These are phyloP conservation scores for Physaria fendleri DNA, from an alignment of 345 rosid genomes.

Conservation along the genomic window DNA sequence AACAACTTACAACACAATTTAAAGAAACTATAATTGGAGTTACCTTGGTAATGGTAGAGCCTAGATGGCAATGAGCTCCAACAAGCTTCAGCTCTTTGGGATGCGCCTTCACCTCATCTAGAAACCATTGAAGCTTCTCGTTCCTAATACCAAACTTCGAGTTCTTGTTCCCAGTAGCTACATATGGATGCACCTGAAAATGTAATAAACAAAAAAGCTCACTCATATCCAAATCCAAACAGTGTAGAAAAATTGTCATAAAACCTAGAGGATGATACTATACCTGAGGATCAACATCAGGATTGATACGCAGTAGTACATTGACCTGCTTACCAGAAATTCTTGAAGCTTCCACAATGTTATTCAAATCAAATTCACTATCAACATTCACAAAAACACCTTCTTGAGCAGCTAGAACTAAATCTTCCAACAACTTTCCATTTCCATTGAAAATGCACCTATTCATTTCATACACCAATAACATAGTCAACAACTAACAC, in stretches of 20 bases:
- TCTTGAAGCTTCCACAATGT: slow-evolving; percentile 78
- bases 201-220: slow-evolving; percentile 3
- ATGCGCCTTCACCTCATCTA: slow-evolving; percentile 88
- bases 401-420: slow-evolving; percentile 85
- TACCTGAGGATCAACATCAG: slow-evolving; percentile 99
- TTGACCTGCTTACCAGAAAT: slow-evolving; percentile 83
- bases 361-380: slow-evolving; percentile 91
- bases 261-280: too few species aligned
- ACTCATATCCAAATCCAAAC: slow-evolving; percentile 3
- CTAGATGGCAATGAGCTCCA: slow-evolving; percentile 97
- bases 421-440: slow-evolving; percentile 86
- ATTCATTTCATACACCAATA: not conserved
- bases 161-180: slow-evolving; percentile 95
- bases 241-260: too few species aligned
- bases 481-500: not conserved
- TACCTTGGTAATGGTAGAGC: slow-evolving; percentile 97
- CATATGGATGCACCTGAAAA: slow-evolving; percentile 89
- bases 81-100: slow-evolving; percentile 86
- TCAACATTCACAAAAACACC: slow-evolving; percentile 96
- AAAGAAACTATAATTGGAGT: not conserved
- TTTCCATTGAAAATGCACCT: slow-evolving; percentile 98
- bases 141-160: slow-evolving; percentile 98
- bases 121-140: slow-evolving; percentile 98
- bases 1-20: not conserved
- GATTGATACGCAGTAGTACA: slow-evolving; percentile 92